Evolutionary conservation across 2,329 filamentous ascomycete species (phyloP).

Genomic region (Scedosporium apiospermum): DNA sequence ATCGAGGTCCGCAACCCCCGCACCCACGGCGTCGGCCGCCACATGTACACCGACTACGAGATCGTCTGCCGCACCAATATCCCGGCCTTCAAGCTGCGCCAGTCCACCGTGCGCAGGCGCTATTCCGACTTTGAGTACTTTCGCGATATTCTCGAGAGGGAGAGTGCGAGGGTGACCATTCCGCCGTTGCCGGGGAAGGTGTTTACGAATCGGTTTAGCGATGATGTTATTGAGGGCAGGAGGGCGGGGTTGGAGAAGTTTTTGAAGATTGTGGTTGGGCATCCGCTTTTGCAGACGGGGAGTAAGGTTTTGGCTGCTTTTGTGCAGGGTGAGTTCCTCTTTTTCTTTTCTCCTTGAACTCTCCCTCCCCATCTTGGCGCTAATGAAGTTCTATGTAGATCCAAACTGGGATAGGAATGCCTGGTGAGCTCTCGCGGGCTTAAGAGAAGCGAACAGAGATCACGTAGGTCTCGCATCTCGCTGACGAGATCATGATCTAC

Average conservation of each 20-base stretch:
- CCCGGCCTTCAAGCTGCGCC: constrained; percentile 92
- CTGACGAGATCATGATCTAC: not conserved
- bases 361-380: not conserved
- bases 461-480: not conserved
- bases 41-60: constrained; percentile 99
- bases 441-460: not conserved
- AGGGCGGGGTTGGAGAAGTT: constrained; percentile 90
- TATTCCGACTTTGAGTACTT: constrained; percentile 99
- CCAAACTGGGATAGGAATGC: constrained; percentile 87
- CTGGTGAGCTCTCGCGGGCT: constrained; percentile 46
- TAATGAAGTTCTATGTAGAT: constrained; percentile 34
- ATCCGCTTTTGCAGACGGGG: constrained; percentile 91
- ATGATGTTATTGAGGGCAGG: constrained; percentile 94
- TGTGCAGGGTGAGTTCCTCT: constrained; percentile 65
- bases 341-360: constrained; percentile 1
- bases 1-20: constrained; percentile 94
- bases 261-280: constrained; percentile 92
- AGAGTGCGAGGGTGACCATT: constrained; percentile 89
- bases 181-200: constrained; percentile 94
- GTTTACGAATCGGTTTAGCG: constrained; percentile 94
- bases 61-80: constrained; percentile 98
- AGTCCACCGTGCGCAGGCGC: constrained; percentile 77
- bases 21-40: constrained; percentile 86
- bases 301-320: constrained; percentile 95
- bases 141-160: constrained; percentile 92